Percentiles rank a stretch among this genome's conserved stretches.
Conservation (phyloP, 1,284 basidiomycete species). For the Cronartium ribicola region DNA sequence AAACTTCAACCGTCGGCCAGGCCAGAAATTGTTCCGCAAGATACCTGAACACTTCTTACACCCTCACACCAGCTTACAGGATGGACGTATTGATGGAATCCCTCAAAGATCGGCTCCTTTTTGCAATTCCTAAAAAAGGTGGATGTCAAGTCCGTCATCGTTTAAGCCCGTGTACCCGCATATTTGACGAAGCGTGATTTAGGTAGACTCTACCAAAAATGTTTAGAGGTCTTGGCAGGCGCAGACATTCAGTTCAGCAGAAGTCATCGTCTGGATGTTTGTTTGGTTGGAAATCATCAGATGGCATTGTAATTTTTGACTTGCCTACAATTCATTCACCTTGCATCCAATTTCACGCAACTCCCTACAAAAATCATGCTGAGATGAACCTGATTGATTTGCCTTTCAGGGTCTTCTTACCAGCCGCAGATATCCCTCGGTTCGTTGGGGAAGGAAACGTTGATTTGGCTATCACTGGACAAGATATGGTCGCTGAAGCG, state of each 20-base stretch:
- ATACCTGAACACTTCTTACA: background rate
- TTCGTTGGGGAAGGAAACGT: slow-evolving; percentile 98
- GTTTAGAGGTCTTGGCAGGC: slow-evolving; percentile 75
- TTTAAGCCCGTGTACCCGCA: slow-evolving; percentile 14
- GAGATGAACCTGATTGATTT: background rate
- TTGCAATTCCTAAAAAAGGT: slow-evolving; percentile 99
- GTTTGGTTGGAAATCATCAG: slow-evolving; percentile 82
- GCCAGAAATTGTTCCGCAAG: background rate
- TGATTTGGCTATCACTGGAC: slow-evolving; percentile 84
- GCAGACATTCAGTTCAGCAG: slow-evolving; percentile 95
- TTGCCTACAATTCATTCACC: background rate
- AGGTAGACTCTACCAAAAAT: slow-evolving; percentile 91
- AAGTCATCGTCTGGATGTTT: slow-evolving; percentile 82
- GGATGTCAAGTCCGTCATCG: slow-evolving; percentile 13
- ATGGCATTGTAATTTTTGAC: slow-evolving; percentile 68
- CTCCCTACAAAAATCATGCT: slow-evolving; percentile 11
- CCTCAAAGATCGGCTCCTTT: slow-evolving; percentile 70
- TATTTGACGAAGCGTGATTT: slow-evolving; percentile 18
- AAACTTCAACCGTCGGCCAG: no score
- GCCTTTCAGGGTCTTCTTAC: slow-evolving; percentile 77
- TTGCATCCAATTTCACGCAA: background rate
- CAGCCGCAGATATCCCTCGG: slow-evolving; percentile 93
- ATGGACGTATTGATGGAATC: slow-evolving; percentile 57
- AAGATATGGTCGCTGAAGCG: slow-evolving; percentile 93
- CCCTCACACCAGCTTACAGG: background rate